Evolutionary conservation across 768 basidiomycete species (phyloP).

Genomic region (Suillus cothurnatus): DNA sequence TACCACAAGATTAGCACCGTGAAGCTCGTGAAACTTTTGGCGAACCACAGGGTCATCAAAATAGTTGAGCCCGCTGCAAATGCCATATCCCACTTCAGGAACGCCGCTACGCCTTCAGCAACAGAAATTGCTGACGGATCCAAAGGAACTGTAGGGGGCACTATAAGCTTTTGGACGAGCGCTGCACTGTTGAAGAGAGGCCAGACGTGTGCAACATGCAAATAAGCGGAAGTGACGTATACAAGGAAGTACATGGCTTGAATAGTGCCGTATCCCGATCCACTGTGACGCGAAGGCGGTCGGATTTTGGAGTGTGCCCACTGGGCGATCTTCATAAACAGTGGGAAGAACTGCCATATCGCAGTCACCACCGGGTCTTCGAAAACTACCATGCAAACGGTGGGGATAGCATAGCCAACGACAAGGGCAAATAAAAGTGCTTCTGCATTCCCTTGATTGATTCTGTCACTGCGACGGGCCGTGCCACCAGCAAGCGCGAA

Average conservation of each 20-base stretch:
- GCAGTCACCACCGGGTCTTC: slow-evolving; percentile 47
- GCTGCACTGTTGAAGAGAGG: not conserved
- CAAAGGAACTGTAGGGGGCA: slow-evolving; percentile 7
- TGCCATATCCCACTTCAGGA: slow-evolving; percentile 51
- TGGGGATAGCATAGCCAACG: slow-evolving; percentile 45
- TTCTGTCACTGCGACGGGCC: slow-evolving; percentile 8
- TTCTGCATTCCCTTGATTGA: slow-evolving; percentile 47
- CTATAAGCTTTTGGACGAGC: slow-evolving; percentile 6
- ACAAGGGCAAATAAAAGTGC: slow-evolving; percentile 47
- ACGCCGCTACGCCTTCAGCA: slow-evolving; percentile 26
- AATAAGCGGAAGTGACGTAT: slow-evolving; percentile 24
- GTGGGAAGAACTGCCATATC: slow-evolving; percentile 53
- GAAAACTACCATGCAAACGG: slow-evolving; percentile 44
- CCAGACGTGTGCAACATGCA: slow-evolving; percentile 22
- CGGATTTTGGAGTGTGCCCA: slow-evolving; percentile 40
- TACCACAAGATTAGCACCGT: slow-evolving; percentile 42
- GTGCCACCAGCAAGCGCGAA: slow-evolving; percentile 43
- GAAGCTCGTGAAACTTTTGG: slow-evolving; percentile 33
- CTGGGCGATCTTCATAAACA: slow-evolving; percentile 42
- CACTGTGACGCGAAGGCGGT: not conserved
- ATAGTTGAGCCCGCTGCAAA: slow-evolving; percentile 41
- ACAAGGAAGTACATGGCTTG: slow-evolving; percentile 13
- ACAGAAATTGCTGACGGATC: not conserved
- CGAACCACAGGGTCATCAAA: slow-evolving; percentile 51
- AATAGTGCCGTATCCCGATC: slow-evolving; percentile 11